Conservation (phyloP, 1,139 yeast species). For the Taphrina deformans region DNA sequence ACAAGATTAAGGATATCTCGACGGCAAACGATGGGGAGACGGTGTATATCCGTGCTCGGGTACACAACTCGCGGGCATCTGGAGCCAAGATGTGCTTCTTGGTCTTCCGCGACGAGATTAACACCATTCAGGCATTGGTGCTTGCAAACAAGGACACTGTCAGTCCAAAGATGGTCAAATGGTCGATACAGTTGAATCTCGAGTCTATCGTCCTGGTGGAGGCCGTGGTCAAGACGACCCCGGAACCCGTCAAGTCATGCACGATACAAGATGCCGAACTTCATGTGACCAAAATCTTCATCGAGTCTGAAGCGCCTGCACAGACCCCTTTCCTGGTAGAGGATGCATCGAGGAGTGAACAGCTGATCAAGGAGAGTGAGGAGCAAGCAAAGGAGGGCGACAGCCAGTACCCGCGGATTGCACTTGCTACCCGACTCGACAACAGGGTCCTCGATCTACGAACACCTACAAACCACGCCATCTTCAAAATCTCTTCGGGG, state of each 20-base stretch:
- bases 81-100: constrained; percentile 83
- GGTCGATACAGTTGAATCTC: constrained; percentile 81
- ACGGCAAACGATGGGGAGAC: constrained; percentile 70
- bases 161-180: constrained; percentile 94
- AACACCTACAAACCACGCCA: constrained; percentile 96
- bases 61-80: constrained; percentile 89
- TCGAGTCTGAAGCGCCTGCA: constrained; percentile 85
- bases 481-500: constrained; percentile 89
- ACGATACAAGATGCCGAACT: constrained; percentile 90
- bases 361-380: constrained; percentile 58
- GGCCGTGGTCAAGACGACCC: constrained; percentile 80
- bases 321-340: constrained; percentile 91
- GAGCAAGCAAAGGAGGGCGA: constrained; percentile 64
- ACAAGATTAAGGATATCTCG: constrained; percentile 56
- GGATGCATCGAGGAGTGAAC: constrained; percentile 94
- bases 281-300: constrained; percentile 66
- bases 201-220: constrained; percentile 90
- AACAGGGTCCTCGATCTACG: constrained; percentile 93
- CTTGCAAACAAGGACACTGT: constrained; percentile 67
- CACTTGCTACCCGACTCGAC: constrained; percentile 93
- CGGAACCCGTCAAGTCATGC: constrained; percentile 83
- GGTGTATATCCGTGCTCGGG: constrained; percentile 87
- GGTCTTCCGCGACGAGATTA: constrained; percentile 85
- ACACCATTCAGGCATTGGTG: constrained; percentile 77
- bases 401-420: constrained; percentile 71